Evolutionary conservation across 768 basidiomycete genomes (phyloP).

Genomic region (Kwoniella botswanensis): DNA sequence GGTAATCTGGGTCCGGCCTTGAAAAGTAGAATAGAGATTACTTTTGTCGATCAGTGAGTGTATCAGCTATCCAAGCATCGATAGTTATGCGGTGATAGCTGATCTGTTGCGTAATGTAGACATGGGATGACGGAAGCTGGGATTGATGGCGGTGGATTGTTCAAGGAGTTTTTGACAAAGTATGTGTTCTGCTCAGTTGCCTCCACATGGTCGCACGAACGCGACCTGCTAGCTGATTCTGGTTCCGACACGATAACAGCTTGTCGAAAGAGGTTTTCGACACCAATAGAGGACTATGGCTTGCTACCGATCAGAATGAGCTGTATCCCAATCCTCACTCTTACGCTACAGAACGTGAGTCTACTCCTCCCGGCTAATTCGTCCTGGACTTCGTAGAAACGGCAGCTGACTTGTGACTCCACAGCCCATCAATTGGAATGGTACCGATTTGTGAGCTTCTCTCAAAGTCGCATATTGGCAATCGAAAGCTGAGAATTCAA

Average conservation of each 20-base stretch:
- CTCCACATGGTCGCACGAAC: neutral
- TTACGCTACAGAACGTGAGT: constrained; percentile 84
- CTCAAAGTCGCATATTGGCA: neutral
- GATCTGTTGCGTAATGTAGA: constrained; percentile 29
- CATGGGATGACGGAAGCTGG: constrained; percentile 65
- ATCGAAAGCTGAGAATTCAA: neutral
- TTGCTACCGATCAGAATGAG: constrained; percentile 86
- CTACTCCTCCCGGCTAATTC: neutral
- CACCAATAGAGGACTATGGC: constrained; percentile 90
- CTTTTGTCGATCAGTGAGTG: constrained; percentile 89
- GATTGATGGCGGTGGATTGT: constrained; percentile 95
- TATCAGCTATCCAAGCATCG: neutral
- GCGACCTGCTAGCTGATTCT: constrained; percentile 2
- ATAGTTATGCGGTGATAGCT: neutral
- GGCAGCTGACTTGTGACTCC: constrained; percentile 4
- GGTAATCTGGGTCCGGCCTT: constrained; percentile 70
- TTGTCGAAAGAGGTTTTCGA: constrained; percentile 94
- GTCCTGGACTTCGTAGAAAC: no score
- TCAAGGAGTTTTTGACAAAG: constrained; percentile 93
- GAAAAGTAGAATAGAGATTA: constrained; percentile 81
- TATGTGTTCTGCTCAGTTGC: constrained; percentile 40
- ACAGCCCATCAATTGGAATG: constrained; percentile 82
- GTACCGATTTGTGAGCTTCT: constrained; percentile 61
- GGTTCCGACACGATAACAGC: constrained; percentile 56
- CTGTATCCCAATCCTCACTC: constrained; percentile 92